Evolutionary conservation across 2,329 filamentous ascomycete genomes (phyloP), one percentile per base, ranked within the genome.

Genomic region (Chrysoporthe cubensis): DNA sequence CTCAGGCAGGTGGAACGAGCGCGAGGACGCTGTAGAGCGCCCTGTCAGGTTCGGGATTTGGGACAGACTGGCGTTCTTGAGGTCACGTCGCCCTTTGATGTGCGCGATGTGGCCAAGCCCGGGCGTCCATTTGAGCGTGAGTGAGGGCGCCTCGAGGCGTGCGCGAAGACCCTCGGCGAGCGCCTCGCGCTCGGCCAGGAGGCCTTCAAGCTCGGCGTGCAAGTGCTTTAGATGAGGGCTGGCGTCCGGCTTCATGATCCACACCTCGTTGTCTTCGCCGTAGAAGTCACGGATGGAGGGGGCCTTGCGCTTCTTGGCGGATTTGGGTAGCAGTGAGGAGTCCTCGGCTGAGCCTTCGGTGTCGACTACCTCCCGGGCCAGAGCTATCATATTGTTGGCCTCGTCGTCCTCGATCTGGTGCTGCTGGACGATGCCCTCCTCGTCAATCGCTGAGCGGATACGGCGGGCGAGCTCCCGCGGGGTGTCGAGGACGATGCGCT

Each of bases 41-140:
- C 68, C 68, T 16, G 61, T 60, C 6, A 60, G 62, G 46, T 65
- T 60, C 18, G 58, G 62, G 16, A 68, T 58, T 54, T 52, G 54
- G 34, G 63, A 44, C 34, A 65, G 56, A 43, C 90, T 91, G 62
- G 98, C 85, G 65, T 84, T 87, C n/a, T 80, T 80, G 32, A 78
- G 72, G 13, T 76, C 81, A 75, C 75, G 73, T 76, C 91, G 94
- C 44, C 93, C 93, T 78, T 91, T 96, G 73, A 98, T 87, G 76
- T 98, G 94, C 73, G 92, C 94, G 74, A 97, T 92, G 77, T 99
- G 93, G 9, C 96, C 95, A 1, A 97, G 85, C 16, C 90, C 91
- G 0, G 95, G 91, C 1, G 91, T 93, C 91, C 94, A 98, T 73
- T 91, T 92, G 26, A 99, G 85, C 0, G 89, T 91, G 56, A 98